Percentiles rank a stretch among this genome's conserved stretches.
phyloP scores from a whole-genome alignment of 306 rosid genomes.

The Rosa chinensis region DNA sequence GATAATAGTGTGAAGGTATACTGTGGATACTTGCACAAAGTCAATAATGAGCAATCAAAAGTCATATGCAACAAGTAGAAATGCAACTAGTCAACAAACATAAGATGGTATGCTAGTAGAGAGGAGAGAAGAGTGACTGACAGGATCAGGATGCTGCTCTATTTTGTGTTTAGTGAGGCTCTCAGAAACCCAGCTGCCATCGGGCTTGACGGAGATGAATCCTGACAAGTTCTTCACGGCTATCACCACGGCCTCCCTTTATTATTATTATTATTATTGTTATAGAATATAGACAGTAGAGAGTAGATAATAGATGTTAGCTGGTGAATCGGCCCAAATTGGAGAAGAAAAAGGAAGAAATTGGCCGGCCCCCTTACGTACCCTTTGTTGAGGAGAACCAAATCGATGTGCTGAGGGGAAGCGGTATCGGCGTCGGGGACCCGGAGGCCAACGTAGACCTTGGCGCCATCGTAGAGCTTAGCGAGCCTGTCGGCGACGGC shows the following conservation, averaged over 20 bases:
- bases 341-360: not conserved
- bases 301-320: not conserved
- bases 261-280: too few species aligned
- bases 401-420: conserved; percentile 66
- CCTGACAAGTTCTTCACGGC: conserved; percentile 77
- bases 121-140: conserved; percentile 30
- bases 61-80: not conserved
- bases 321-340: not conserved
- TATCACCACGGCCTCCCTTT: conserved; percentile 61
- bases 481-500: conserved; percentile 66
- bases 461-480: conserved; percentile 68
- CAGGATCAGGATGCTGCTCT: conserved; percentile 69
- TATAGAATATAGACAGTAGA: not conserved
- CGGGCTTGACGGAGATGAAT: conserved; percentile 52
- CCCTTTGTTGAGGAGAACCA: conserved; percentile 67
- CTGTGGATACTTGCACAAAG: too few species aligned
- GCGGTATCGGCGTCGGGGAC: conserved; percentile 90
- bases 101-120: not conserved
- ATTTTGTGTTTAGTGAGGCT: conserved; percentile 44
- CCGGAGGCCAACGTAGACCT: conserved; percentile 73
- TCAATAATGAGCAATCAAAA: too few species aligned
- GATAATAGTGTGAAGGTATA: not conserved
- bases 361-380: too few species aligned
- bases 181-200: conserved; percentile 72
- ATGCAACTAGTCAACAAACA: too few species aligned